Evolutionary conservation across 1,139 yeast genomes (phyloP), one percentile per base, ranked within the genome.

Genomic region (Nematodospora anomalae): DNA sequence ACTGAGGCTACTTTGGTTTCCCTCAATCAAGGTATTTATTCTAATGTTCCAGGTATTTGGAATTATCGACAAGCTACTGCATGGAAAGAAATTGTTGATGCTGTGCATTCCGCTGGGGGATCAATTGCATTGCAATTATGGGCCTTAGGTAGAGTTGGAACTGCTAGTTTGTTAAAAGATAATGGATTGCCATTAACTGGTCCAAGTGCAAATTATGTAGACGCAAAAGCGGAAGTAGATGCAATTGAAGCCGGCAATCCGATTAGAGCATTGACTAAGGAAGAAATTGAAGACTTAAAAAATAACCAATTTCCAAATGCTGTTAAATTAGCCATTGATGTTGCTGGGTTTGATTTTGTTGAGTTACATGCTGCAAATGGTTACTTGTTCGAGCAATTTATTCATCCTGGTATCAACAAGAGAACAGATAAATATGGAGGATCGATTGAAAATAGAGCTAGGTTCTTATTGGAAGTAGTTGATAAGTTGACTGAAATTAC

Each of bases 321-420:
- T 8, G 79, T 78, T 25, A 60, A 60, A 45, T 62, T 63, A 32
- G 76, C 81, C 1, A 27, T 35, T 20, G 49, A 75, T 27, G 64
- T 54, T 4, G 83, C 83, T 5, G 88, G 89, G n/a, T 79, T 80
- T 44, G 90, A 83, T 53, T 80, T 80, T 45, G 71, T 83, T 25
- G 87, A 83, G 57, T 53, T 83, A 38, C 90, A 83, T 51, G 65
- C 62, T 36, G 90, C 88, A 12, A 79, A 83, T 57, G 89, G 89
- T 9, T 83, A 79, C 57, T 62, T 83, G 36, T 50, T 80, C 32
- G 81, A 80, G 58, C 82, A 78, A 57, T 82, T 83, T 53, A 53
- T 81, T 36, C 53, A 58, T 30, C 47, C 58, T 28, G 49, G 54
- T 22, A 57, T 76, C 30, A 83, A 83, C 60, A 49, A 67, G 41